Evolutionary conservation across 257 asterid species (phyloP).

Genomic region (Primulina eburnea): DNA sequence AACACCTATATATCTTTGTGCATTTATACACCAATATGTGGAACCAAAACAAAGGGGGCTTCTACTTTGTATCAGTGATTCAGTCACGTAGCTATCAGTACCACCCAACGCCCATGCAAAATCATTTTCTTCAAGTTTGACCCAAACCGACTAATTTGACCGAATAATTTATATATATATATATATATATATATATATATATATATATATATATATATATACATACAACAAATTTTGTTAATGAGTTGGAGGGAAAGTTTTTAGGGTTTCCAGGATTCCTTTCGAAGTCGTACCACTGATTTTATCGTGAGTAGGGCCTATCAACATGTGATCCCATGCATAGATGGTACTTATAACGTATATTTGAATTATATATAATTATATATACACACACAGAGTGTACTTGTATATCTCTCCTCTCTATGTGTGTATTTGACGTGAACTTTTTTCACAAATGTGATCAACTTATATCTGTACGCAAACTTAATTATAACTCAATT

Average conservation of each 20-base stretch:
- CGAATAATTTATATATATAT: too few species aligned
- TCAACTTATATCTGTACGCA: too few species aligned
- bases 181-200: too few species aligned
- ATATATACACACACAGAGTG: too few species aligned
- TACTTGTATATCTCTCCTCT: too few species aligned
- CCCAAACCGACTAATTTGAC: slow-evolving; percentile 10
- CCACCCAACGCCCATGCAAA: slow-evolving; percentile 36
- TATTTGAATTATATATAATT: too few species aligned
- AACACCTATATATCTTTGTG: slow-evolving; percentile 20
- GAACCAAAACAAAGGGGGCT: slow-evolving; percentile 5
- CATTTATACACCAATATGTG: slow-evolving; percentile 10
- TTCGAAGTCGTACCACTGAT: not conserved
- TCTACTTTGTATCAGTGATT: slow-evolving; percentile 12
- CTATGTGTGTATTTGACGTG: too few species aligned
- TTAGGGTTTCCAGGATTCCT: not conserved
- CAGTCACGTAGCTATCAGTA: slow-evolving; percentile 10
- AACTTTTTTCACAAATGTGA: too few species aligned
- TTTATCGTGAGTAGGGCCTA: not conserved
- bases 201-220: too few species aligned
- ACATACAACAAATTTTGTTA: not conserved
- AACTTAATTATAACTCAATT: too few species aligned
- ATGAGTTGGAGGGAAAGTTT: not conserved
- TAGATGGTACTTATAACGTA: too few species aligned
- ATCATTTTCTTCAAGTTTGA: slow-evolving; percentile 34
- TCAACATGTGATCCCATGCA: not conserved